Conservation (phyloP, 306 rosid genomes). For the Lathyrus aphaca region DNA sequence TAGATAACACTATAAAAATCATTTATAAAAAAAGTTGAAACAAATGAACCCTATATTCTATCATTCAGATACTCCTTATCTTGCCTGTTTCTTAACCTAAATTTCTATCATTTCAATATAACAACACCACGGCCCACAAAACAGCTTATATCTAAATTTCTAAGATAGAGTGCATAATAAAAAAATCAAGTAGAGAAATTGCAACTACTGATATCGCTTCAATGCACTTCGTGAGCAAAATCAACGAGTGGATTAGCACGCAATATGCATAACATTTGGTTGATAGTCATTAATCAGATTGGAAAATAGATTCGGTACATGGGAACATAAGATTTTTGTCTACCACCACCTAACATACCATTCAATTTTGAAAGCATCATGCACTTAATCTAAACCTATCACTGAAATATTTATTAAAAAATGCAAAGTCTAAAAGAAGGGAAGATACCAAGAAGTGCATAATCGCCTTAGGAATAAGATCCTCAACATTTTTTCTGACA, state of each 20-base stretch:
- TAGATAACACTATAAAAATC: too few relatives aligned
- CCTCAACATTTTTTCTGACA: conserved; percentile 86
- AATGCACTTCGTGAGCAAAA: conserved; percentile 1
- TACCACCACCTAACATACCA: conserved; percentile 8
- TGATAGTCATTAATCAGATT: conserved; percentile 17
- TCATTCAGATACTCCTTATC: too few relatives aligned
- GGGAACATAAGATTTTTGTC: not conserved
- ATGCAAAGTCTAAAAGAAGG: conserved; percentile 3
- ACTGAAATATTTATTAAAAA: conserved; percentile 29
- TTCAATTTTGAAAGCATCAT: conserved; percentile 24
- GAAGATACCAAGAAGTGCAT: conserved; percentile 93
- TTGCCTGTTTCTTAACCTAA: too few relatives aligned
- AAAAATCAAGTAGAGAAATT: not conserved
- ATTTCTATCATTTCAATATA: too few relatives aligned
- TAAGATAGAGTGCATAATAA: too few relatives aligned
- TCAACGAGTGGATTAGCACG: conserved; percentile 13
- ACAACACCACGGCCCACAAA: too few relatives aligned
- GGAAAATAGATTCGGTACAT: not conserved
- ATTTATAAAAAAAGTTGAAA: too few relatives aligned
- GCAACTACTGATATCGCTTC: not conserved
- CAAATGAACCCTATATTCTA: too few relatives aligned
- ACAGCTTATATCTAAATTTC: too few relatives aligned
- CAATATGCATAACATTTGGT: conserved; percentile 15
- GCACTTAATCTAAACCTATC: conserved; percentile 16
- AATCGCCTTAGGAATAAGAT: conserved; percentile 84